Base-by-base conservation (phyloP, 495 filamentous ascomycete species). In the Neurospora sp. region DNA sequence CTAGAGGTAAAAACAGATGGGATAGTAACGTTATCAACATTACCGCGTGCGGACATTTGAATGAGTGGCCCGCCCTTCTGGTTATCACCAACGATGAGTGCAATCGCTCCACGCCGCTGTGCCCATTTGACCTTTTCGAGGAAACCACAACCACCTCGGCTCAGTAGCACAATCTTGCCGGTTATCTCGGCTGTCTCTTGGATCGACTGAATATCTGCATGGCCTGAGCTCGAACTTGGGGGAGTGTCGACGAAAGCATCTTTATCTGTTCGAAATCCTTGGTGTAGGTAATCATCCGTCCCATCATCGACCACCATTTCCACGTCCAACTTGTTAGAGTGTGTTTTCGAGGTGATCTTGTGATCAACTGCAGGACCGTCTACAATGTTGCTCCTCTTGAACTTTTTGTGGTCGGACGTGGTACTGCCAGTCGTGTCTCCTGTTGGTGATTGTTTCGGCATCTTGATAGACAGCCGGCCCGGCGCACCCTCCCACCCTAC, bases 81-180 rank as follows among this genome's bases (percentile, higher is more conserved):
- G 81, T 98, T 91, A 79, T 99, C 96, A 24, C 96, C 96, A 8
- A 99, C 94, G 77, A 99, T 96, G 73, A 99, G 82, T 31, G 93
- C 95, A 70, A 93, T 86, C 11, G 90, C 96, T 10, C 96, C 96
- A 75, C 96, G 88, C 66, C 94, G 87, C 81, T 99, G 96, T 5
- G 91, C 92, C 96, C 96, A 99, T 79, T 94, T 94, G 72, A 94
- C 93, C 81, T 99, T 99, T 77, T 98, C 95, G 45, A 98, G 82
- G 80, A 99, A 99, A 17, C 96, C 96, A 82, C 96, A 99, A 19
- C 96, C 96, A 38, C 96, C 96, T 43, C 96, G 89, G 77, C 92
- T 95, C 70, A 99, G 84, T 37, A 99, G 81, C 5, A 96, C 95
- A 69, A 98, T 88, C 77, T 96, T 98, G 71, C 96, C 96, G 36